A percentile compares a stretch with the other conserved stretches of the same genome.
phyloP scores from a whole-genome alignment of 2,329 filamentous ascomycete species.

The Stemphylium beticola region DNA sequence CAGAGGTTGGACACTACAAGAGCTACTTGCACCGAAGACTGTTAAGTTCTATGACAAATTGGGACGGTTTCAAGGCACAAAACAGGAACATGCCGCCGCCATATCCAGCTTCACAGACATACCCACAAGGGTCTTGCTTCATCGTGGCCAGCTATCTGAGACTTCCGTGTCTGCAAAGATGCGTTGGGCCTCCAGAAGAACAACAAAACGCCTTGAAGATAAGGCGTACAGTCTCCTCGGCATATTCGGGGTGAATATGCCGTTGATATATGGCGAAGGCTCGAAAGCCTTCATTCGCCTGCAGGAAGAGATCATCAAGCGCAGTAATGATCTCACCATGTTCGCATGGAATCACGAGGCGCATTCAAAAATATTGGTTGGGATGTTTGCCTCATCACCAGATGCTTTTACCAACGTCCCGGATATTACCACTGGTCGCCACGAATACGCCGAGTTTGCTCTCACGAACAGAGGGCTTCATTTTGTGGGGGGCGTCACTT shows the following conservation, averaged over 20 bases:
- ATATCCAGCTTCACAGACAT: too few species aligned
- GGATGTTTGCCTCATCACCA: too few species aligned
- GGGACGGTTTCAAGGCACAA: not conserved
- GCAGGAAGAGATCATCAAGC: conserved; percentile 12
- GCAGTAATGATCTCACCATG: conserved; percentile 9
- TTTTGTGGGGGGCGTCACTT: too few species aligned
- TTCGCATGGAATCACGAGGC: conserved; percentile 10
- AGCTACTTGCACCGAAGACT: conserved; percentile 15
- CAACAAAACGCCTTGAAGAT: conserved; percentile 27
- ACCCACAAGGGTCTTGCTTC: not conserved
- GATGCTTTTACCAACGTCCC: too few species aligned
- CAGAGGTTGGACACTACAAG: conserved; percentile 26
- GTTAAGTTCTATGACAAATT: conserved; percentile 13
- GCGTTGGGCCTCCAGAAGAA: conserved; percentile 24
- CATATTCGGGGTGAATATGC: conserved; percentile 30
- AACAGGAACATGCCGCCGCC: too few species aligned
- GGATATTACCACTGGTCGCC: too few species aligned
- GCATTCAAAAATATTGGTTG: too few species aligned
- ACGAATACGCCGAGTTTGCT: too few species aligned
- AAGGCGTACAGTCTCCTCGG: conserved; percentile 22
- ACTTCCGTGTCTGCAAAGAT: conserved; percentile 19
- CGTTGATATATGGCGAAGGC: conserved; percentile 39
- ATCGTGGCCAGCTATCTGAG: not conserved
- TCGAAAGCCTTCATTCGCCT: conserved; percentile 11
- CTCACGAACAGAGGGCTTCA: too few species aligned